phyloP scores from a whole-genome alignment of 1,284 basidiomycete genomes.

The Dichomitus squalens region DNA sequence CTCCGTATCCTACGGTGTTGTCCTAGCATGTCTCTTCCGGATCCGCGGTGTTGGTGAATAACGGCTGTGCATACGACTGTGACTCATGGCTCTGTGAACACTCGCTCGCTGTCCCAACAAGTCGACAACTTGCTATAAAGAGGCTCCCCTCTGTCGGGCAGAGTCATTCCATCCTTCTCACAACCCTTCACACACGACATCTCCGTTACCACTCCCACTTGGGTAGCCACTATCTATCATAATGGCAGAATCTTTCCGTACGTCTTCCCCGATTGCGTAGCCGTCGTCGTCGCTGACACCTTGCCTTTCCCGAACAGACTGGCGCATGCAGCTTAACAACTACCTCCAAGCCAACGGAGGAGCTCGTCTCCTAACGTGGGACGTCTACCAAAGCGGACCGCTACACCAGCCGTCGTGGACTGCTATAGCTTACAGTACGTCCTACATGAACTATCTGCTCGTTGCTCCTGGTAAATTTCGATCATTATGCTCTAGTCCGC shows the following conservation, averaged over 20 bases:
- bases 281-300: not conserved
- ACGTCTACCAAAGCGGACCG: constrained; percentile 30
- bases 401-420: constrained; percentile 35
- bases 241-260: constrained; percentile 28
- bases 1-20: constrained; percentile 7
- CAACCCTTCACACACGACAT: constrained; percentile 1
- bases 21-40: constrained; percentile 24
- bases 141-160: not conserved
- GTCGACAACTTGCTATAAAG: constrained; percentile 18
- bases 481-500: constrained; percentile 23
- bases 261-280: not conserved
- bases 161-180: constrained; percentile 13
- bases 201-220: not conserved
- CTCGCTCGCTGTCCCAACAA: constrained; percentile 6
- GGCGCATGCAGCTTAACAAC: constrained; percentile 39
- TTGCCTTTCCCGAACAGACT: constrained; percentile 25
- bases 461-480: not conserved
- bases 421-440: constrained; percentile 34
- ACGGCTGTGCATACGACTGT: constrained; percentile 26
- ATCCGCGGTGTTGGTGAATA: constrained; percentile 26
- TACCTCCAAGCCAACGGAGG: constrained; percentile 36
- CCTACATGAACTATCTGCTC: not conserved
- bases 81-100: constrained; percentile 24
- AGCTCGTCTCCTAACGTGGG: constrained; percentile 29
- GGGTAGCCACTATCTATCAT: not conserved